Conservation (phyloP, 2,329 filamentous ascomycete species). For the Leptographium flavum region DNA sequence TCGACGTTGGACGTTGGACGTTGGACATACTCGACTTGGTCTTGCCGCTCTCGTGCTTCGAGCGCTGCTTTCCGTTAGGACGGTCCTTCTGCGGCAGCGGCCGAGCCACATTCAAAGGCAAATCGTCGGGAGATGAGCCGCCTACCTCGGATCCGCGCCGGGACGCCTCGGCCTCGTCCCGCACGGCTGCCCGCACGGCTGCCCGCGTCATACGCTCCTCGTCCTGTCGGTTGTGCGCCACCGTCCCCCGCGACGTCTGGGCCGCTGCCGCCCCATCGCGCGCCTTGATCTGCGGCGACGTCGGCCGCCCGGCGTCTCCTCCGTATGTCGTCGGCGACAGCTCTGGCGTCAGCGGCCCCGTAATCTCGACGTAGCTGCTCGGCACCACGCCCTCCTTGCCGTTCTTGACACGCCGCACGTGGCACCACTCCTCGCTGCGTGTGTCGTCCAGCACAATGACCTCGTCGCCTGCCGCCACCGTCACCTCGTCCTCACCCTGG, state of each 20-base stretch:
- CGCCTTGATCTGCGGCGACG: not conserved
- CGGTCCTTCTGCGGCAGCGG: conserved; percentile 34
- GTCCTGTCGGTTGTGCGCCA: conserved; percentile 66
- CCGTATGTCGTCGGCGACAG: conserved; percentile 22
- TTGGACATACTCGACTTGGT: conserved; percentile 36
- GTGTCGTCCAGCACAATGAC: conserved; percentile 79
- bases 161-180: conserved; percentile 36
- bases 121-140: conserved; percentile 15
- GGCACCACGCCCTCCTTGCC: conserved; percentile 93
- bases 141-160: conserved; percentile 57
- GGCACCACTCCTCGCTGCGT: conserved; percentile 98
- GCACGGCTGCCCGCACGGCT: conserved; percentile 47
- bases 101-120: conserved; percentile 55
- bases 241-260: conserved; percentile 41
- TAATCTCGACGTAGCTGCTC: conserved; percentile 88
- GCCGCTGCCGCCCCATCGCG: conserved; percentile 28
- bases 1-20: not conserved
- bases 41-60: conserved; percentile 22
- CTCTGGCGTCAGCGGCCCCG: conserved; percentile 43
- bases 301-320: not conserved
- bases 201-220: conserved; percentile 76
- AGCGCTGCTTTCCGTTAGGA: conserved; percentile 51
- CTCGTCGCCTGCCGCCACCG: conserved; percentile 78
- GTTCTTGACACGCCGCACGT: conserved; percentile 78
- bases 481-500: conserved; percentile 92